Evolutionary conservation across 345 rosid species (phyloP).

Genomic region (sweet orange (Citrus sinensis)): DVS_A1.0 CM039163.1:50653501-50654000

Average conservation of each 20-base stretch:
- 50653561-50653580: neutral
- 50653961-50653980: slow-evolving; percentile 78
- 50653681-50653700: neutral
- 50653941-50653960: slow-evolving; percentile 92
- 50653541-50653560: neutral
- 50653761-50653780: neutral
- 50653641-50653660: neutral
- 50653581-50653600: neutral
- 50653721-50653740: neutral
- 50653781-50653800: neutral
- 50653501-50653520: neutral
- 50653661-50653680: neutral
- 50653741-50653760: neutral
- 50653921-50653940: slow-evolving; percentile 86
- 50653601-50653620: neutral
- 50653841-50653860: neutral
- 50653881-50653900: neutral
- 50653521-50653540: neutral
- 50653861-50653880: neutral
- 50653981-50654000: slow-evolving; percentile 87
- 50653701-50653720: neutral
- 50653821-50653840: neutral
- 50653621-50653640: neutral
- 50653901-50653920: slow-evolving; percentile 66
- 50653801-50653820: neutral